Evolutionary conservation across 306 rosid genomes (phyloP), one percentile per base, ranked within the genome.

Genomic region (Ammopiptanthus mongolicus): DNA sequence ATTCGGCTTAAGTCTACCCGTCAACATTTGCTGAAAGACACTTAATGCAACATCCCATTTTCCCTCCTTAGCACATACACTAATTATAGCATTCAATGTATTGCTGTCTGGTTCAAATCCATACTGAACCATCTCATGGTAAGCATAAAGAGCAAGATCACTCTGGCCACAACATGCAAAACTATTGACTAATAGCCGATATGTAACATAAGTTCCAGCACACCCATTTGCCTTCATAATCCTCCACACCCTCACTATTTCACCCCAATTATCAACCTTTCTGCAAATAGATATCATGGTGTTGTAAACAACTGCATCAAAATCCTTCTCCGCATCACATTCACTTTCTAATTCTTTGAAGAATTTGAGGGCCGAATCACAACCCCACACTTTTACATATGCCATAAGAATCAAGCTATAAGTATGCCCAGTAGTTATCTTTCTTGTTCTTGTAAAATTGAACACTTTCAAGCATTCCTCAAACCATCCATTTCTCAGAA

Each of bases 361-460:
- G 82, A 90, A 81, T 55, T 76, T 52, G 52, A 90, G 64, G 29
- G 96, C 89, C 3, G 87, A 68, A 71, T 82, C 64, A 11, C 82
- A 82, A 46, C 98, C 90, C 36, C 53, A 71, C 44, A 78, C 73
- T 76, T 83, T 83, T 6, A 85, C 88, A 78, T 84, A 82, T 59
- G 86, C 97, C 76, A 83, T 88, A 53, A 94, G 97, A 66, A 87
- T 63, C 83, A 94, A 82, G 78, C 98, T 94, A 76, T 86, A 91
- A 59, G 88, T 84, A 81, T 91, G 95, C 36, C 93, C 87, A 4
- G 93, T 84, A 58, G 91, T 48, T 50, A 91, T 67, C 81, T 85
- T 71, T 75, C 78, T 84, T 6, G 52, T 73, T 81, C 79, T 86
- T 74, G 87, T 80, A 69, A 86, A 81, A 68, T 83, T 78, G 47